Percentiles rank a stretch among this genome's conserved stretches.
Evolutionary conservation across 2,329 filamentous ascomycete species (phyloP).

Genomic region (Scedosporium minutisporum): DNA sequence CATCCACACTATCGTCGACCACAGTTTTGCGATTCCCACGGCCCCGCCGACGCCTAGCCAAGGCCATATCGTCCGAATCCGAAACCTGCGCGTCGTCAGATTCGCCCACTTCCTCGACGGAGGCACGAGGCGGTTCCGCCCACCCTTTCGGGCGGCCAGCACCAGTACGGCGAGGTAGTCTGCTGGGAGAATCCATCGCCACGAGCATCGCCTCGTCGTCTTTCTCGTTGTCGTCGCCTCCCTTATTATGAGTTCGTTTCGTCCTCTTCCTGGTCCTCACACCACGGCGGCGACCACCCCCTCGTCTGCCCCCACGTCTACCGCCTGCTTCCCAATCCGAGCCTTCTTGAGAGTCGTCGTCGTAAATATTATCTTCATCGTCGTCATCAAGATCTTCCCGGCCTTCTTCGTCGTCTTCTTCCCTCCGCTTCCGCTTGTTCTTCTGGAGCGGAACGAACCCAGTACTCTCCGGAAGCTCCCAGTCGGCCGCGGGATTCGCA

Average conservation of each 20-base stretch:
- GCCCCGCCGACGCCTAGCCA: not conserved
- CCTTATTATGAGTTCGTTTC: not conserved
- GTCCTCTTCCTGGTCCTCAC: conserved; percentile 6
- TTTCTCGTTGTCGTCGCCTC: not conserved
- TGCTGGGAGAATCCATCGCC: not conserved
- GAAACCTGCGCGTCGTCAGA: not conserved
- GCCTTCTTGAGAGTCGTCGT: not conserved
- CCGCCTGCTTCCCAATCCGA: not conserved
- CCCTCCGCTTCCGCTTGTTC: not conserved
- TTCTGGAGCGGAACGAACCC: not conserved
- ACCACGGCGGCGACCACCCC: not conserved
- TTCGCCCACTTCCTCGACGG: not conserved
- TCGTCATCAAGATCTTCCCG: conserved; percentile 11
- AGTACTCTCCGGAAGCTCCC: not conserved
- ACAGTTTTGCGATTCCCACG: not conserved
- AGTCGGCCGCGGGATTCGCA: not conserved
- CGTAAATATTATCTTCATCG: not conserved
- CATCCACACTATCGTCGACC: not conserved
- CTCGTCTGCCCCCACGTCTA: not conserved
- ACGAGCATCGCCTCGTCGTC: conserved; percentile 1
- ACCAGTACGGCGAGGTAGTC: not conserved
- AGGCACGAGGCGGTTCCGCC: not conserved
- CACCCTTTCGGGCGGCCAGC: not conserved
- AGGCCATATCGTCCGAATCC: not conserved
- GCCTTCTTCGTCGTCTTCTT: conserved; percentile 12